These are phyloP conservation scores for Hygrophorus pudorinus DNA, from an alignment of 768 basidiomycete species.

Conservation along the genomic window DNA sequence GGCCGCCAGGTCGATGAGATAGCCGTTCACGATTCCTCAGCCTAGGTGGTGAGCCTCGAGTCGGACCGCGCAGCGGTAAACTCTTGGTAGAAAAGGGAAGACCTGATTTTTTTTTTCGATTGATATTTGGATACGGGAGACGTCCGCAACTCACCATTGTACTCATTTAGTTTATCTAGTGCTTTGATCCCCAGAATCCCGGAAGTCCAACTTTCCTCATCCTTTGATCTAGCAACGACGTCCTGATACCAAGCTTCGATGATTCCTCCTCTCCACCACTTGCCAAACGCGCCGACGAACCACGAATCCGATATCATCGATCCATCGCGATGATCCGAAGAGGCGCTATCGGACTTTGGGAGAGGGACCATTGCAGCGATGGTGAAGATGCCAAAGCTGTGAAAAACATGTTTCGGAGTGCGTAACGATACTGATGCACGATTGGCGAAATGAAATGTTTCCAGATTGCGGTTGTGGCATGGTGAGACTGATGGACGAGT, in stretches of 20 bases:
- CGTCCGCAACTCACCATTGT: conserved; percentile 39
- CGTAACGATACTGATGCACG: conserved; percentile 87
- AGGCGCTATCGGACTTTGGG: conserved; percentile 22
- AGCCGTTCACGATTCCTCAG: conserved; percentile 49
- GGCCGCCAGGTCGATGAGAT: conserved; percentile 26
- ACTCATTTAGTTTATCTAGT: conserved; percentile 59
- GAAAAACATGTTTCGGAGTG: conserved; percentile 83
- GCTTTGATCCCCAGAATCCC: conserved; percentile 72
- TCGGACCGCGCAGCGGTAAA: conserved; percentile 30
- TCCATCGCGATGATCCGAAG: conserved; percentile 29
- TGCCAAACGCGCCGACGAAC: conserved; percentile 87
- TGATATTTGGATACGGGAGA: not conserved
- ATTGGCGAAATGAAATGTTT: conserved; percentile 80
- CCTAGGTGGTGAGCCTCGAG: conserved; percentile 43
- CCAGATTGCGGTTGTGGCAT: conserved; percentile 26
- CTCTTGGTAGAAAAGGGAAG: conserved; percentile 43
- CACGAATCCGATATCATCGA: conserved; percentile 66
- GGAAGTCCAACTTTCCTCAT: conserved; percentile 67
- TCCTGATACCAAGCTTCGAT: conserved; percentile 75
- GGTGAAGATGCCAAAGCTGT: conserved; percentile 80
- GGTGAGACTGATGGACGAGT: conserved; percentile 16
- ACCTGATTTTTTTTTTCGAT: conserved; percentile 18
- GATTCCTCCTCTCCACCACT: conserved; percentile 84
- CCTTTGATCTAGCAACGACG: conserved; percentile 50
- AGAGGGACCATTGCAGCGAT: conserved; percentile 68